Conservation (phyloP, 2,329 filamentous ascomycete species). For the Colletotrichum orbiculare region DNA sequence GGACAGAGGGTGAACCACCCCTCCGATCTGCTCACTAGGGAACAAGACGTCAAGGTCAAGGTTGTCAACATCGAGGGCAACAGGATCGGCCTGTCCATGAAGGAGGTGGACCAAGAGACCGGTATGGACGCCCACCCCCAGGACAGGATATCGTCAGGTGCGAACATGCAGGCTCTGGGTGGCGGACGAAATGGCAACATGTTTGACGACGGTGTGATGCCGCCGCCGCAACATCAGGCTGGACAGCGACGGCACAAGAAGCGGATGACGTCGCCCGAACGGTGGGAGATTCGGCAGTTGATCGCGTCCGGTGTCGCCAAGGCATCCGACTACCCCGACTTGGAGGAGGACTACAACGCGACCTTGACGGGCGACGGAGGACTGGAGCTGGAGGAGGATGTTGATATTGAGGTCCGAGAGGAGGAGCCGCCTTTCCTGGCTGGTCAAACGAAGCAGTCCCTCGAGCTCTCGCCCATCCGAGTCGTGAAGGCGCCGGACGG, state of each 20-base stretch:
- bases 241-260: constrained; percentile 76
- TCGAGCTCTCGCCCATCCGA: constrained; percentile 94
- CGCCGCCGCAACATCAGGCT: constrained; percentile 48
- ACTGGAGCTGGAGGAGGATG: constrained; percentile 93
- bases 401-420: constrained; percentile 96
- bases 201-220: constrained; percentile 67
- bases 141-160: constrained; percentile 83
- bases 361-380: constrained; percentile 87
- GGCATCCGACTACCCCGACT: constrained; percentile 91
- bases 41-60: constrained; percentile 92
- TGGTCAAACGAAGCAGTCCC: constrained; percentile 94
- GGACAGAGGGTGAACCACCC: constrained; percentile 91
- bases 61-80: constrained; percentile 86
- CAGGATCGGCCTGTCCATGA: constrained; percentile 92
- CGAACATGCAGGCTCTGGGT: constrained; percentile 86
- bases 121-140: constrained; percentile 86
- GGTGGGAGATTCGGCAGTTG: constrained; percentile 97
- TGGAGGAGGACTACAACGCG: constrained; percentile 93
- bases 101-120: constrained; percentile 92
- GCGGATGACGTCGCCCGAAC: constrained; percentile 93
- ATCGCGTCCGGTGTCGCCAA: constrained; percentile 96
- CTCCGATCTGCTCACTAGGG: constrained; percentile 83
- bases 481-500: constrained; percentile 98
- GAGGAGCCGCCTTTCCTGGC: constrained; percentile 96
- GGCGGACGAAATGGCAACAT: constrained; percentile 65